Evolutionary conservation across 345 rosid genomes (phyloP).

Genomic region (Cardamine occulta): DNA sequence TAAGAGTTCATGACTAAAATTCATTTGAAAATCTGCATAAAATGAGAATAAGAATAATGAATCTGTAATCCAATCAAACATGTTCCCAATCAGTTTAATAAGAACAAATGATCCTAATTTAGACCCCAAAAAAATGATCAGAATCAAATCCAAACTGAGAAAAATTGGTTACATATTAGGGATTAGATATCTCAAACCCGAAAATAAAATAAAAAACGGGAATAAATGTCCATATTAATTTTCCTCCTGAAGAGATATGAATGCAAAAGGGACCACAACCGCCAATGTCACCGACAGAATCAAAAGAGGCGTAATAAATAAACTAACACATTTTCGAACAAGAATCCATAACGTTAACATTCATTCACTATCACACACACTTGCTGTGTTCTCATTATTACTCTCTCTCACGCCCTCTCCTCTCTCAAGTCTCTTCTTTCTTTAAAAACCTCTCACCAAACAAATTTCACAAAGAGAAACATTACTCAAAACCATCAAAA

Average conservation of each 20-base stretch:
- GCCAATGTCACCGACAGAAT: conserved; percentile 43
- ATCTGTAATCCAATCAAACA: no score
- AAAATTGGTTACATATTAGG: background rate
- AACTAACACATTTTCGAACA: conserved; percentile 43
- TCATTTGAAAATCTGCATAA: no score
- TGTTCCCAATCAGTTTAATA: no score
- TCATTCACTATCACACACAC: conserved; percentile 41
- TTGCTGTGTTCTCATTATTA: conserved; percentile 32
- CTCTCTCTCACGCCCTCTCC: conserved; percentile 31
- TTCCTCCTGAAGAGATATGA: conserved; percentile 30
- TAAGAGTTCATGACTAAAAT: no score
- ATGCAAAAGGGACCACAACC: conserved; percentile 43
- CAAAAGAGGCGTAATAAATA: conserved; percentile 36
- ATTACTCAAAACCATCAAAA: conserved; percentile 11
- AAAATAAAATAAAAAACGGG: background rate
- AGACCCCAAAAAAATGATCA: background rate
- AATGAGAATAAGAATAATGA: no score
- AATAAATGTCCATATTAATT: conserved; percentile 9
- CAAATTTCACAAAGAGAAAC: conserved; percentile 22
- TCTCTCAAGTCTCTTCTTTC: background rate
- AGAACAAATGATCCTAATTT: conserved; percentile 13
- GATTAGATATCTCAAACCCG: background rate
- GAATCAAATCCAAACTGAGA: background rate
- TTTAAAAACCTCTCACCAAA: conserved; percentile 22
- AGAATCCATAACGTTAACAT: conserved; percentile 43